Evolutionary conservation across 1,139 yeast genomes (phyloP).

Genomic region (Yamadazyma conglobata): DNA sequence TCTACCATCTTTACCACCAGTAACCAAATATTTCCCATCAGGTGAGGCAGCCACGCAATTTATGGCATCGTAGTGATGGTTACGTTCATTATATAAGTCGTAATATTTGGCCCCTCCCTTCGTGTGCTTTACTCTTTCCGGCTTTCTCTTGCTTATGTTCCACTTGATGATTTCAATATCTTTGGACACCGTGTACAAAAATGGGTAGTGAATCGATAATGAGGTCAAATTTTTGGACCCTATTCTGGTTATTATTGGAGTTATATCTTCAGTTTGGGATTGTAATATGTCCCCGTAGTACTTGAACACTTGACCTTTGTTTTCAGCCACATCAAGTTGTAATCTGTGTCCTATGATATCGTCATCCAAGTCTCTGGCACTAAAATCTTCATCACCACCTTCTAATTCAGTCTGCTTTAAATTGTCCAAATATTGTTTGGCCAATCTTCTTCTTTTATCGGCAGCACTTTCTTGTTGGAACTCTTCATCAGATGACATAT

Average conservation of each 20-base stretch:
- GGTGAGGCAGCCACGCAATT: constrained; percentile 79
- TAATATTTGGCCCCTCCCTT: constrained; percentile 57
- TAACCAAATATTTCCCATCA: constrained; percentile 82
- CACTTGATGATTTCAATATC: constrained; percentile 80
- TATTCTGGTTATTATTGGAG: constrained; percentile 47
- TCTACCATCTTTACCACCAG: constrained; percentile 84
- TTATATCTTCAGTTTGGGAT: constrained; percentile 39
- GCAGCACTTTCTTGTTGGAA: constrained; percentile 78
- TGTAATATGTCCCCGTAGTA: constrained; percentile 51
- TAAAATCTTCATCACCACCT: constrained; percentile 67
- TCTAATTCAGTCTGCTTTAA: constrained; percentile 47
- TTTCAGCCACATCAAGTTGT: constrained; percentile 86
- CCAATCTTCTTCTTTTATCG: constrained; percentile 89
- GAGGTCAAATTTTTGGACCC: constrained; percentile 58
- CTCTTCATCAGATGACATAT: constrained; percentile 63
- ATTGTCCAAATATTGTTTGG: constrained; percentile 86
- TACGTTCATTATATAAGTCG: constrained; percentile 36
- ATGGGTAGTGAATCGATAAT: constrained; percentile 51
- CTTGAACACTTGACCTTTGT: constrained; percentile 77
- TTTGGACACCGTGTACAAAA: constrained; percentile 79
- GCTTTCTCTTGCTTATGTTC: constrained; percentile 46
- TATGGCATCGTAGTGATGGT: constrained; percentile 76
- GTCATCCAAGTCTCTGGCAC: constrained; percentile 88
- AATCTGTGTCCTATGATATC: constrained; percentile 80
- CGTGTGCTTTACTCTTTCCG: constrained; percentile 59